Evolutionary conservation across 768 basidiomycete species (phyloP), one percentile per base, ranked within the genome.

Genomic region (Podaxis sp.): DNA sequence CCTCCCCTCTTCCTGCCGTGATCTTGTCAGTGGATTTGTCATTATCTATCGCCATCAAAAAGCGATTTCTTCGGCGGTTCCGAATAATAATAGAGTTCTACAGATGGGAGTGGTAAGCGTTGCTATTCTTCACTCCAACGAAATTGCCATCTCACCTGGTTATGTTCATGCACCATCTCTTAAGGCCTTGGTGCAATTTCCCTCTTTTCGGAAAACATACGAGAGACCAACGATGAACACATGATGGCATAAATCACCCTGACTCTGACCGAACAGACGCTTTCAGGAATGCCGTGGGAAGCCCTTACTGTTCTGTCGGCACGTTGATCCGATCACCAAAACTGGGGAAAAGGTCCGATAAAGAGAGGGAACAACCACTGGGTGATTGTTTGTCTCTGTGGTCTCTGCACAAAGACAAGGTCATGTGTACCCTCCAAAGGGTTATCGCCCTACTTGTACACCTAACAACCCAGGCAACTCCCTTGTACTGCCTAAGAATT

Each of bases 261-360:
- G 33, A 10, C 10, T 20, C 20, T n/a, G n/a, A 20, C 7, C n/a
- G 44, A 46, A 46, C n/a, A 20, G 4, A 10, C 33, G 28, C 28
- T 1, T 30, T 30, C 12, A 13, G 12, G 26, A 17, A 26, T 6
- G 2, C 1, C 13, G 49, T 26, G 49, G 20, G 49, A 24, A 13
- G 12, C 22, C 12, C 2, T 24, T 50, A 37, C 12, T 12, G n/a
- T 20, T 8, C 28, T 28, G 41, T 57, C 41, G 56, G 41, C 17
- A 30, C 17, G 8, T 57, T 57, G 56, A 57, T 57, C 56, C 56
- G 56, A 57, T 56, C 24, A 56, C 37, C n/a, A 24, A 22, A 40
- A 17, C 38, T 8, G 38, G 4, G 6, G n/a, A 33, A n/a, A 57
- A 30, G 8, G 56, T 20, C 40, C 24, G 56, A 41, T 26, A 15